Percentiles rank a stretch among this genome's conserved stretches.
phyloP scores from a whole-genome alignment of 192 early-diverging fungal genomes.

The Obelidium mucronatum region DNA sequence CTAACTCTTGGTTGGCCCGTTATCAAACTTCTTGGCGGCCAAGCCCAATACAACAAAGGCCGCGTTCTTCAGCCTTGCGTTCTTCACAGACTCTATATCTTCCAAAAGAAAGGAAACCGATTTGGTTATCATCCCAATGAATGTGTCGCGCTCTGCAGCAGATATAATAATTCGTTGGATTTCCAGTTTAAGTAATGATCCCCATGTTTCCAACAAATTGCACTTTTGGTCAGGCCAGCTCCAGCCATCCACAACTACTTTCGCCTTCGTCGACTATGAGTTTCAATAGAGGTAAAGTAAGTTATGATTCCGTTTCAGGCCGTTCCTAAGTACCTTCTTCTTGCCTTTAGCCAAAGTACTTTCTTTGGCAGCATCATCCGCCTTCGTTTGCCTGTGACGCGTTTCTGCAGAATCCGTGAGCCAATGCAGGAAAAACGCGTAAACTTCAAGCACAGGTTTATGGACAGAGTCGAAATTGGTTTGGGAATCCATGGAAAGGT shows the following conservation, averaged over 20 bases:
- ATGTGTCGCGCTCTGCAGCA: conserved; percentile 70
- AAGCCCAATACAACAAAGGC: conserved; percentile 77
- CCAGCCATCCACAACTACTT: conserved; percentile 36
- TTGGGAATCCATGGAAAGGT: conserved; percentile 40
- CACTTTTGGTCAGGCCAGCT: conserved; percentile 39
- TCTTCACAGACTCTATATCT: conserved; percentile 73
- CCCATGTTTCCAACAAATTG: conserved; percentile 67
- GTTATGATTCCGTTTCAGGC: background rate
- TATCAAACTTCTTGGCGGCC: conserved; percentile 81
- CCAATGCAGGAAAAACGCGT: conserved; percentile 87
- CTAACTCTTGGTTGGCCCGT: conserved; percentile 67
- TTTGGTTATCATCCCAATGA: conserved; percentile 68
- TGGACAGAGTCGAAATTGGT: conserved; percentile 75
- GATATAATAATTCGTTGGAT: conserved; percentile 77
- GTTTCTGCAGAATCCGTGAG: conserved; percentile 68
- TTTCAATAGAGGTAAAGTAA: no score
- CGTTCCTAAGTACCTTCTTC: background rate
- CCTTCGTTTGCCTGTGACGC: conserved; percentile 38
- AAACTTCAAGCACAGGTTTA: conserved; percentile 73
- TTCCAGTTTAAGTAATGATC: conserved; percentile 61
- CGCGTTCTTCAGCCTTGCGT: conserved; percentile 58
- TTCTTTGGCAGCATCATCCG: background rate
- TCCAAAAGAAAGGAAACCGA: conserved; percentile 72
- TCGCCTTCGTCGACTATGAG: conserved; percentile 14
- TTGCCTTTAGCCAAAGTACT: conserved; percentile 30